Evolutionary conservation across 2,329 filamentous ascomycete genomes (phyloP).

Genomic region (Mycosphaerella sp.): DNA sequence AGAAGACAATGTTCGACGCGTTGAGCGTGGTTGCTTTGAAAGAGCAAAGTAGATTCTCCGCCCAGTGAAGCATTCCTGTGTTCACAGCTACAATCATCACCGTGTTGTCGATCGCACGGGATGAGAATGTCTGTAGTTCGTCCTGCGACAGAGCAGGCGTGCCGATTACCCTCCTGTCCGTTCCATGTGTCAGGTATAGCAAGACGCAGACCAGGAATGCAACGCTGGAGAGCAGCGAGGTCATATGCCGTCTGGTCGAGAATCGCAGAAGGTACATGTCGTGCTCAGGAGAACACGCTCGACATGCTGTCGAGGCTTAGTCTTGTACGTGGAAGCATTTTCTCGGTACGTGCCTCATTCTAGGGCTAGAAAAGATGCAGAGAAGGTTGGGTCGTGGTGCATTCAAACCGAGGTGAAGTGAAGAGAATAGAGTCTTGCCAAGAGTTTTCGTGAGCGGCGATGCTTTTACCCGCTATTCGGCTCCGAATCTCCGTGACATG

Average conservation of each 20-base stretch:
- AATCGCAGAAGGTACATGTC: not conserved
- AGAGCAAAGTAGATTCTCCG: conserved; percentile 18
- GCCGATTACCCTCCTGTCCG: not conserved
- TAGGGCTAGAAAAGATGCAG: too few species aligned
- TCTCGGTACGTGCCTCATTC: too few species aligned
- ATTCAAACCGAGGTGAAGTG: too few species aligned
- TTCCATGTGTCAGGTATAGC: not conserved
- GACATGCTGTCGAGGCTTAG: too few species aligned
- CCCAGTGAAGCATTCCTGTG: conserved; percentile 16
- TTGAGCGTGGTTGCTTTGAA: conserved; percentile 9
- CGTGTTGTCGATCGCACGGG: conserved; percentile 11
- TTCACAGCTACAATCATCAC: conserved; percentile 17
- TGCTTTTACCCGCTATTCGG: too few species aligned
- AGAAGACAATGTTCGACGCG: conserved; percentile 17
- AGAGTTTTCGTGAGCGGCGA: too few species aligned
- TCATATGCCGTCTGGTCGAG: not conserved
- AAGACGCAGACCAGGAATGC: not conserved
- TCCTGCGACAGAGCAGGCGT: not conserved
- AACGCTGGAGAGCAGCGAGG: not conserved
- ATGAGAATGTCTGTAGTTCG: not conserved
- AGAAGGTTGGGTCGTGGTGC: too few species aligned
- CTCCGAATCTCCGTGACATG: too few species aligned
- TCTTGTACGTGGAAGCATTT: too few species aligned
- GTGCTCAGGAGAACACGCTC: not conserved
- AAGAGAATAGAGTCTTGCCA: too few species aligned